Base-by-base conservation (phyloP, 495 filamentous ascomycete species). In the Aspergillus conjunctus region DNA sequence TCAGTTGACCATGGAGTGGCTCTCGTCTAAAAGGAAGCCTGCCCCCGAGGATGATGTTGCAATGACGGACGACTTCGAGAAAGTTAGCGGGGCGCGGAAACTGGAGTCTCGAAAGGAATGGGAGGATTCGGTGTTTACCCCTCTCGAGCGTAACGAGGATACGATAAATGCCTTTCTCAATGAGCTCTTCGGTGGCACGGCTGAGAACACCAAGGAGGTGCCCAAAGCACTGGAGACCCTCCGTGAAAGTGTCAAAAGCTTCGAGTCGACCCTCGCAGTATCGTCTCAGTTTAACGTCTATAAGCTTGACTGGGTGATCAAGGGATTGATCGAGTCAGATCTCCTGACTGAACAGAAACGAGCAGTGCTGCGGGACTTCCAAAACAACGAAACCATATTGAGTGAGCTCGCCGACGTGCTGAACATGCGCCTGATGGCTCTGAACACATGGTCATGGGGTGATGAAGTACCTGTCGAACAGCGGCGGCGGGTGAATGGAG, bases 1-100 rank as follows among this genome's bases (percentile, higher is more conserved):
- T 9, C 61, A 63, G 51, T 48, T 63, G 1, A 63, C 61, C 0
- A 63, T 59, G 61, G 61, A 63, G 56, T 63, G 61, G 61, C 26
- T 63, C 21, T 59, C 61, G 17, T 18, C 45, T 0, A 63, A 63
- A 41, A 59, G 50, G 43, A 50, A 26, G 4, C 41, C 12, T 4
- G 18, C 10, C 12, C 26, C 43, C 5, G 14, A 17, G 10, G 44
- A 11, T 7, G 54, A 44, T 17, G 32, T 22, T 26, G 26, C 51
- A 3, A 49, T 41, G 31, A 11, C 33, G 15, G 56, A 63, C 9
- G 56, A 55, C 15, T 54, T 43, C 31, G 56, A 63, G 15, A 17
- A 59, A 17, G 20, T 56, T 11, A 26, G 34, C 7, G 45, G 56
- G 1, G 8, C 45, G 0, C 9, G 26, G 22, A 62, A 58, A 22